Evolutionary conservation across 257 asterid species (phyloP).

Genomic region (Schizonepeta tenuifolia): DNA sequence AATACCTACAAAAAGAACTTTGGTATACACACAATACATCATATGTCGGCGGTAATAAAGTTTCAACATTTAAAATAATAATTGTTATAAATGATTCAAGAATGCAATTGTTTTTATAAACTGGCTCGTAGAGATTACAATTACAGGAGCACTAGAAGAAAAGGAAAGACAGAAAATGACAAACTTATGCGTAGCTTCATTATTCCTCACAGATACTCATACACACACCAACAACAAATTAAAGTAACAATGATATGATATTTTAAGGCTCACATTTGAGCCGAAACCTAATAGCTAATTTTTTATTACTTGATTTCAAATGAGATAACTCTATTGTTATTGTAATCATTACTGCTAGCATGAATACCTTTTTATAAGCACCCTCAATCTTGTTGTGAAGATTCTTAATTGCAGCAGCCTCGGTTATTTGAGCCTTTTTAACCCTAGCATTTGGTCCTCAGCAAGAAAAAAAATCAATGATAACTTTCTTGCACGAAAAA

Average conservation of each 20-base stretch:
- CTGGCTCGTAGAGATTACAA: too few relatives aligned
- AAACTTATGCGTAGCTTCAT: neutral
- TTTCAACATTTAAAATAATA: neutral
- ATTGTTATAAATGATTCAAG: neutral
- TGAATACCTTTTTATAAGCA: constrained; percentile 74
- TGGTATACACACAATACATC: constrained; percentile 63
- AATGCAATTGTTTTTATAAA: neutral
- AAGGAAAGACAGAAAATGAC: neutral
- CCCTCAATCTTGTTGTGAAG: constrained; percentile 46
- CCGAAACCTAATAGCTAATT: neutral
- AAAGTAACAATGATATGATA: neutral
- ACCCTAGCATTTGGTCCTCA: constrained; percentile 83
- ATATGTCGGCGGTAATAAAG: neutral
- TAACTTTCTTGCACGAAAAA: constrained; percentile 60
- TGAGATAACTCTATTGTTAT: neutral
- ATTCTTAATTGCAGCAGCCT: constrained; percentile 71
- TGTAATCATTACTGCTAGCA: constrained; percentile 15
- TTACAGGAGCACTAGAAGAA: neutral
- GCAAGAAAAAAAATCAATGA: constrained; percentile 68
- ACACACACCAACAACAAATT: neutral
- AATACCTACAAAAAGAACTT: constrained; percentile 32
- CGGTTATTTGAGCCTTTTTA: constrained; percentile 62
- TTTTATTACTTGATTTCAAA: constrained; percentile 15
- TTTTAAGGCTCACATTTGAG: neutral
- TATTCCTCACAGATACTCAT: neutral